phyloP scores from a whole-genome alignment of 2,329 filamentous ascomycete species.

The Didymella exigua region DNA sequence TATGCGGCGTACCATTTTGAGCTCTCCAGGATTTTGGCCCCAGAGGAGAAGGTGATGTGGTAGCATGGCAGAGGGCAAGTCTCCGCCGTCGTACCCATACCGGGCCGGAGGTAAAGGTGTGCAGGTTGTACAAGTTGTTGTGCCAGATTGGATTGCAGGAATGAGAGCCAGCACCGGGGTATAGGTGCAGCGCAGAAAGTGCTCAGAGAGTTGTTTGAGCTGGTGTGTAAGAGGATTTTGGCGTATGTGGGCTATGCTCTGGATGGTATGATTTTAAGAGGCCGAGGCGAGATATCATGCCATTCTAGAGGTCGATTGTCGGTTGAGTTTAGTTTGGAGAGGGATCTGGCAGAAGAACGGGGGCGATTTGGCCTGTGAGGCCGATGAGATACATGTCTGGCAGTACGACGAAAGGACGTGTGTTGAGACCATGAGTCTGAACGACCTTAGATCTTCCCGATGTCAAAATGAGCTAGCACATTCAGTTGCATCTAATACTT shows the following conservation, averaged over 20 bases:
- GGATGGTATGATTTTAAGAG: not conserved
- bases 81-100: not conserved
- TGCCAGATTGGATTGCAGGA: not conserved
- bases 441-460: not conserved
- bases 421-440: not conserved
- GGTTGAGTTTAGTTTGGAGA: not conserved
- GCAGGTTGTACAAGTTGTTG: not conserved
- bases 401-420: not conserved
- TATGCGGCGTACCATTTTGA: not conserved
- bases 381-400: not conserved
- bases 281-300: not conserved
- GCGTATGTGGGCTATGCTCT: not conserved
- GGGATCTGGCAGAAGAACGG: not conserved
- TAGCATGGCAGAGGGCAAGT: not conserved
- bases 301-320: not conserved
- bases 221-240: not conserved
- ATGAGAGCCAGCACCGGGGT: not conserved
- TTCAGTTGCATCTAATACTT: not conserved
- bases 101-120: not conserved
- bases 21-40: not conserved
- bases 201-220: not conserved
- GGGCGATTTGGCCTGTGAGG: not conserved
- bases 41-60: not conserved
- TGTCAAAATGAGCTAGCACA: not conserved
- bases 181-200: not conserved